A percentile compares a stretch with the other conserved stretches of the same genome.
These are phyloP conservation scores for Candida methanosorbosa DNA, from an alignment of 805 yeast genomes.

Conservation along the genomic window DNA sequence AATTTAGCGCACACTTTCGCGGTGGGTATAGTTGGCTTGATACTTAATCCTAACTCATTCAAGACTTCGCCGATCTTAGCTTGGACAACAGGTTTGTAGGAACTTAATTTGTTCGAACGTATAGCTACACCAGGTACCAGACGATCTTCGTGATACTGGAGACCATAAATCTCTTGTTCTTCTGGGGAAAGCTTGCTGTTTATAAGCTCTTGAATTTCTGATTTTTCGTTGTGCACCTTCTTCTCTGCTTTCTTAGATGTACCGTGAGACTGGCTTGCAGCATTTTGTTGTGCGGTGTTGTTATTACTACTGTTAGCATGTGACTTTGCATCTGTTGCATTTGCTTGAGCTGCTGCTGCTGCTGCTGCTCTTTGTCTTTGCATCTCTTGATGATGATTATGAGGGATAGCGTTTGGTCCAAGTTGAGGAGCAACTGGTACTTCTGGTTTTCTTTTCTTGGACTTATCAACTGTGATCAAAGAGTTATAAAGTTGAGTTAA, in stretches of 20 bases:
- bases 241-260: constrained; percentile 4
- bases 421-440: constrained; percentile 50
- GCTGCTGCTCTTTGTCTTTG: neutral
- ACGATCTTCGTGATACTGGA: constrained; percentile 68
- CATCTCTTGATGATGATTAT: constrained; percentile 14
- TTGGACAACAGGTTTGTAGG: constrained; percentile 71
- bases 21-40: constrained; percentile 84
- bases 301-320: neutral
- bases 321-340: constrained; percentile 7
- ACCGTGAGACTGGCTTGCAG: neutral
- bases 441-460: constrained; percentile 43
- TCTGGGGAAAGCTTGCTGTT: constrained; percentile 55
- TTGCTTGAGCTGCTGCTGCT: constrained; percentile 5
- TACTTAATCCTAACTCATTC: constrained; percentile 72
- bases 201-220: constrained; percentile 27
- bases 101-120: constrained; percentile 70
- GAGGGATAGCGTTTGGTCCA: constrained; percentile 49
- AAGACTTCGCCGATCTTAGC: constrained; percentile 50
- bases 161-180: constrained; percentile 81
- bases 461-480: constrained; percentile 61
- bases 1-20: constrained; percentile 66
- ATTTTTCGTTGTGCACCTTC: constrained; percentile 14
- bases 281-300: neutral
- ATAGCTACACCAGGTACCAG: constrained; percentile 73
- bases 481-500: constrained; percentile 78